Conservation (phyloP, 768 basidiomycete species). For the Leccinum aurantiacum region DNA sequence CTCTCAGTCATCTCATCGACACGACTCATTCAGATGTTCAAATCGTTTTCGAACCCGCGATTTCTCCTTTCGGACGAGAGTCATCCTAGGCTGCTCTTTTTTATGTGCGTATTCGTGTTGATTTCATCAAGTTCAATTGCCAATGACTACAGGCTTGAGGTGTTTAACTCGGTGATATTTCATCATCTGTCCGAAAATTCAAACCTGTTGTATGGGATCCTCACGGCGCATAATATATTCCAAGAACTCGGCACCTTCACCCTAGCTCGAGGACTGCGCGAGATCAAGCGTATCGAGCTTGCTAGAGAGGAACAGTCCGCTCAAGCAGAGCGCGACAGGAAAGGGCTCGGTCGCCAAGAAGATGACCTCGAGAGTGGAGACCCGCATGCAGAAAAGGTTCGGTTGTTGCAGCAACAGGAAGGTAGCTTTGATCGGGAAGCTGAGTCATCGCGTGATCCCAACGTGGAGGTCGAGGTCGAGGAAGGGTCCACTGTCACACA, state of each 20-base stretch:
- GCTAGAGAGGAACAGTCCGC: constrained; percentile 67
- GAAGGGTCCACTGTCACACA: constrained; percentile 25
- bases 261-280: constrained; percentile 77
- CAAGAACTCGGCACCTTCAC: constrained; percentile 93
- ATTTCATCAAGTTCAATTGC: constrained; percentile 1
- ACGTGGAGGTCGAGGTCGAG: constrained; percentile 15
- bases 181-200: constrained; percentile 82
- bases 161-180: constrained; percentile 83
- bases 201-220: constrained; percentile 81
- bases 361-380: constrained; percentile 31
- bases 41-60: constrained; percentile 84
- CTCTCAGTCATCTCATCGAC: constrained; percentile 80
- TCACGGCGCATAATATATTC: constrained; percentile 81
- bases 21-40: constrained; percentile 84
- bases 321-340: constrained; percentile 28
- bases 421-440: constrained; percentile 25
- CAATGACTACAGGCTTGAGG: constrained; percentile 65
- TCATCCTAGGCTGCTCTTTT: constrained; percentile 89
- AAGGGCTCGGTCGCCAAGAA: constrained; percentile 16
- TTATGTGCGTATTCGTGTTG: constrained; percentile 56
- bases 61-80: constrained; percentile 94
- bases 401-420: constrained; percentile 58
- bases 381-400: constrained; percentile 57
- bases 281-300: constrained; percentile 73
- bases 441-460: constrained; percentile 20